Evolutionary conservation across 192 early-diverging fungal genomes (phyloP).

Genomic region (Mortierella claussenii): DNA sequence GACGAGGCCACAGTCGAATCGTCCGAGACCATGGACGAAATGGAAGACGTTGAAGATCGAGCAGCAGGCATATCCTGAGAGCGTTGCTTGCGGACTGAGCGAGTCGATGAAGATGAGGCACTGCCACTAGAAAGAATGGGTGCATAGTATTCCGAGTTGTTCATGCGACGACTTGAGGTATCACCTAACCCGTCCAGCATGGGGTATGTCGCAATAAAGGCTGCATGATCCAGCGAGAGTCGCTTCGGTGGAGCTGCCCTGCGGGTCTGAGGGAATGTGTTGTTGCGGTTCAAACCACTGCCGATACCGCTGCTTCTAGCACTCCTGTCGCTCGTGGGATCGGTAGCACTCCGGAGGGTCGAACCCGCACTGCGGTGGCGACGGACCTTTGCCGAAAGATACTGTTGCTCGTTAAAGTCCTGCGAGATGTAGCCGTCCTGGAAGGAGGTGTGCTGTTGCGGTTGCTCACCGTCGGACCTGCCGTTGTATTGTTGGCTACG

Average conservation of each 20-base stretch:
- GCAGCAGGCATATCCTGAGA: conserved; percentile 28
- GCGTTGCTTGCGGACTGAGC: conserved; percentile 8
- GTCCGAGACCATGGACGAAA: conserved; percentile 40
- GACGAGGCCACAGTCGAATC: conserved; percentile 8
- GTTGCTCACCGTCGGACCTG: not conserved
- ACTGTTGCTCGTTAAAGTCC: not conserved
- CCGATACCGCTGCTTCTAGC: not conserved
- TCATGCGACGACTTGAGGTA: conserved; percentile 3
- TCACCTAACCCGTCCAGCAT: conserved; percentile 46
- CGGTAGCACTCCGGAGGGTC: not conserved
- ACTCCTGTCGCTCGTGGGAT: conserved; percentile 3
- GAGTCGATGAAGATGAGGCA: not conserved
- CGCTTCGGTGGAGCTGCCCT: conserved; percentile 9
- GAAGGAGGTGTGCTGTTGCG: conserved; percentile 1
- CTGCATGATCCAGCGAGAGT: conserved; percentile 40
- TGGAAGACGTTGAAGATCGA: conserved; percentile 22
- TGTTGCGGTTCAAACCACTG: conserved; percentile 6
- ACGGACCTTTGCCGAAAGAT: conserved; percentile 9
- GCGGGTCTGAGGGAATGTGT: conserved; percentile 3
- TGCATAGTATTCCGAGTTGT: conserved; percentile 21
- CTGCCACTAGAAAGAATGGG: conserved; percentile 4
- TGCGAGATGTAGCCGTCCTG: conserved; percentile 27
- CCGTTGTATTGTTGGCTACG: no score
- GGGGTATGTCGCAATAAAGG: conserved; percentile 42
- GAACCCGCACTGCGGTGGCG: conserved; percentile 38